Evolutionary conservation across 2,329 filamentous ascomycete genomes (phyloP).

Genomic region (Apiospora phragmitis): DNA sequence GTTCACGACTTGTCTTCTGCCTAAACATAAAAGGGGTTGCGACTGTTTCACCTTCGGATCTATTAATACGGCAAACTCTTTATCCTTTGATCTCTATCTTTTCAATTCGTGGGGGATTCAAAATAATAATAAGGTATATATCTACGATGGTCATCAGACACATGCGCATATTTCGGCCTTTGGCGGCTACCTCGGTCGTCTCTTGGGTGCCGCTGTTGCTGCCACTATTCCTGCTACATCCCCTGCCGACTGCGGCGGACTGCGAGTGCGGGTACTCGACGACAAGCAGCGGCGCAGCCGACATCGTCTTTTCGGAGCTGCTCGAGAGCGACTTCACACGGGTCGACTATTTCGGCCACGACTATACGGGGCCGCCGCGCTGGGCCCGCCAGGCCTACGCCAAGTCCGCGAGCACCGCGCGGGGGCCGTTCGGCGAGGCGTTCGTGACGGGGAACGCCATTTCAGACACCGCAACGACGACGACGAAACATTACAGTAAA

Average conservation of each 20-base stretch:
- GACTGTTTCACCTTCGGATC: neutral
- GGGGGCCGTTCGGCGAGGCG: slow-evolving; percentile 67
- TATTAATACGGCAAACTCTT: neutral
- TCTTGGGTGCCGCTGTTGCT: neutral
- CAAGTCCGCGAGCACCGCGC: slow-evolving; percentile 54
- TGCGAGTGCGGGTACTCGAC: slow-evolving; percentile 73
- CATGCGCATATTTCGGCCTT: neutral
- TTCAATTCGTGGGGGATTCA: no score
- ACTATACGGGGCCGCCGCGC: slow-evolving; percentile 19
- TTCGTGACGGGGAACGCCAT: slow-evolving; percentile 59
- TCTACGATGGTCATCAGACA: neutral
- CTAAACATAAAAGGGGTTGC: neutral
- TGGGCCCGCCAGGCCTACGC: slow-evolving; percentile 72
- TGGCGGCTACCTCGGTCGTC: neutral
- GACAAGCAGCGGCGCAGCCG: slow-evolving; percentile 45
- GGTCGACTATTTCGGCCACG: slow-evolving; percentile 42
- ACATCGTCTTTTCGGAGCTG: slow-evolving; percentile 62
- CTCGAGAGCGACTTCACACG: slow-evolving; percentile 73
- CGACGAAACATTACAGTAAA: slow-evolving; percentile 42
- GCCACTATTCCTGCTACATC: slow-evolving; percentile 13
- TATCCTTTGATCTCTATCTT: neutral
- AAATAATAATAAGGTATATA: neutral
- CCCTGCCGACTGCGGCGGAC: slow-evolving; percentile 36
- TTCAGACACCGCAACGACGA: slow-evolving; percentile 40
- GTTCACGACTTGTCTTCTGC: neutral